Evolutionary conservation across 2,329 filamentous ascomycete species (phyloP).

Genomic region (Aspergillus arachidicola): DNA sequence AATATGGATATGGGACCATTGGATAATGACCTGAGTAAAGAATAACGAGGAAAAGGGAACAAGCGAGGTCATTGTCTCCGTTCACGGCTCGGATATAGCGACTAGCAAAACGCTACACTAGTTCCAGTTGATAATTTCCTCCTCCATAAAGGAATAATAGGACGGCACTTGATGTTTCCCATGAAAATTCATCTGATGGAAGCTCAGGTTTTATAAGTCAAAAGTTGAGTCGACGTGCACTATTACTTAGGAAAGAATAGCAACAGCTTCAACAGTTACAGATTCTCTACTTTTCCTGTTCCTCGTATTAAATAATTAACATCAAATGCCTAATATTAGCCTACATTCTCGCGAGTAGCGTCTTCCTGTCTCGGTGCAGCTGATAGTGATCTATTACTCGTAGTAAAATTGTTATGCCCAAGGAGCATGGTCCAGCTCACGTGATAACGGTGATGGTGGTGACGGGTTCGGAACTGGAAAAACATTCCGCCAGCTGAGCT

Average conservation of each 20-base stretch:
- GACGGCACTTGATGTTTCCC: neutral
- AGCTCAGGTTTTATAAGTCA: neutral
- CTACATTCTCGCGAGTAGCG: neutral
- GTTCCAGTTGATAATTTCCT: neutral
- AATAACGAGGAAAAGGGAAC: neutral
- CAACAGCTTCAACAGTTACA: neutral
- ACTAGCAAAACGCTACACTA: neutral
- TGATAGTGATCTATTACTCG: neutral
- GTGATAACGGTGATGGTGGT: neutral
- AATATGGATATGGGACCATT: neutral
- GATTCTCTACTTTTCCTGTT: neutral
- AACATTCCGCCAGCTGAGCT: constrained; percentile 42
- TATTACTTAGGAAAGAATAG: neutral
- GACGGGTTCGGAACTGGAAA: constrained; percentile 25
- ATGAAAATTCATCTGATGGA: neutral
- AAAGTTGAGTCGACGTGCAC: neutral
- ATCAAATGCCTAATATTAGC: neutral
- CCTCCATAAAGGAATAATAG: neutral
- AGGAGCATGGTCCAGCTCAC: neutral
- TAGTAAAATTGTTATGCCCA: neutral
- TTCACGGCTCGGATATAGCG: neutral
- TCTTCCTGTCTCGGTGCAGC: neutral
- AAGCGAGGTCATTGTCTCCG: neutral
- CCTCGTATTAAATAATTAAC: neutral
- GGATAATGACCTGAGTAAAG: neutral